Evolutionary conservation across 2,329 filamentous ascomycete species (phyloP).

Genomic region (Thielaviopsis euricoi): DNA sequence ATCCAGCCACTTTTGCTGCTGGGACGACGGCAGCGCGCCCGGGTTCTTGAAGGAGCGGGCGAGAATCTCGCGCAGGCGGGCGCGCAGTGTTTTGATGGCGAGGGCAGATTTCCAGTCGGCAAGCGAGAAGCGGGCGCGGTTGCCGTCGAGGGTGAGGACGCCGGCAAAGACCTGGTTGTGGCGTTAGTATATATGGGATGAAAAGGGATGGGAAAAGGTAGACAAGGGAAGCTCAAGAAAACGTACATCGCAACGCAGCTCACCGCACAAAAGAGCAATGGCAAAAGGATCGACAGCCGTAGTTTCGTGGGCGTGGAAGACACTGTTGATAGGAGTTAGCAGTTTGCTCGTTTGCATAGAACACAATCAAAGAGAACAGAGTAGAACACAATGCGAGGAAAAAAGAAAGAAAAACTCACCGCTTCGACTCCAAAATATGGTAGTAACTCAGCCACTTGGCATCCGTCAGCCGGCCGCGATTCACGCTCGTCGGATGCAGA

Average conservation of each 20-base stretch:
- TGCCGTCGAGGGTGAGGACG: constrained; percentile 72
- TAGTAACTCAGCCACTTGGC: constrained; percentile 86
- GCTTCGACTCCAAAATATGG: constrained; percentile 86
- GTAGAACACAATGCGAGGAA: not conserved
- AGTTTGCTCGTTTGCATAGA: not conserved
- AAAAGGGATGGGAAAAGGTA: not conserved
- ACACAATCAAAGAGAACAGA: not conserved
- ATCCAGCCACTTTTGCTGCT: constrained; percentile 59
- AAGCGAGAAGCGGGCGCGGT: constrained; percentile 67
- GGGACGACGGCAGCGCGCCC: constrained; percentile 42
- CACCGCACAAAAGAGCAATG: constrained; percentile 70
- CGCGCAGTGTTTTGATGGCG: constrained; percentile 67
- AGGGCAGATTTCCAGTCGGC: constrained; percentile 83
- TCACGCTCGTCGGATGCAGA: constrained; percentile 77
- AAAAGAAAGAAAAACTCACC: constrained; percentile 31
- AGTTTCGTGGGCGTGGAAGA: constrained; percentile 83
- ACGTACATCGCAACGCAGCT: constrained; percentile 67
- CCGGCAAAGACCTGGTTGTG: constrained; percentile 61
- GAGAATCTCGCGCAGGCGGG: constrained; percentile 59
- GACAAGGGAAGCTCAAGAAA: not conserved
- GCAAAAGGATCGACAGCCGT: constrained; percentile 67
- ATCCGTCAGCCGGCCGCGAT: constrained; percentile 46
- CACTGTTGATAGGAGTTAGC: constrained; percentile 25
- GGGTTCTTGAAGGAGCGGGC: constrained; percentile 52
- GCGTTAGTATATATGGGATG: not conserved